These are phyloP conservation scores for Microthlaspi erraticum DNA, from an alignment of 345 rosid genomes.

Conservation along the genomic window DNA sequence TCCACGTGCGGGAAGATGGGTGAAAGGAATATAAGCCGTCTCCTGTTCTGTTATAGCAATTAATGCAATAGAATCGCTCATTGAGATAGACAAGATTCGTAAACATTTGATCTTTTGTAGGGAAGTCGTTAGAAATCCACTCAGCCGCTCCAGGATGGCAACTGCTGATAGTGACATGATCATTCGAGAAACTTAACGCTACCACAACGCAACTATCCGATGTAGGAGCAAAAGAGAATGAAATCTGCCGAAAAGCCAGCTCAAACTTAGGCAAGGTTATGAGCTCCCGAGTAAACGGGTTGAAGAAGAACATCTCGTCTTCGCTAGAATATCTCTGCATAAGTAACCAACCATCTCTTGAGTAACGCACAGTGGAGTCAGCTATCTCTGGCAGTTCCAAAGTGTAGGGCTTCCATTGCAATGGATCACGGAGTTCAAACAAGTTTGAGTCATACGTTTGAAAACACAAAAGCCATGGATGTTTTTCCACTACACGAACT, in stretches of 20 bases:
- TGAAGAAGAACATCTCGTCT: slow-evolving; percentile 5
- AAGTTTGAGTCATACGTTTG: background rate
- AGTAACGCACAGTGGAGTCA: background rate
- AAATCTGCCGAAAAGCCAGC: background rate
- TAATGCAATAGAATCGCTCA: background rate
- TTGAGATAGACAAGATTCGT: background rate
- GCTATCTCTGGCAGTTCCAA: background rate
- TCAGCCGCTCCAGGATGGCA: background rate
- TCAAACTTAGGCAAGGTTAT: background rate
- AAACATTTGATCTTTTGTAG: background rate
- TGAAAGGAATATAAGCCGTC: background rate
- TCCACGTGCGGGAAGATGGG: background rate
- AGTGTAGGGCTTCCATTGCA: background rate
- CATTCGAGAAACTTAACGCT: background rate
- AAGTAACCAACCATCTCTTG: slow-evolving; percentile 12
- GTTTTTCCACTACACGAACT: background rate
- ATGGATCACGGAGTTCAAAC: background rate
- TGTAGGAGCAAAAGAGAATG: background rate
- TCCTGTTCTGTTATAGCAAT: background rate
- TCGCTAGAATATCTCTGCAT: background rate
- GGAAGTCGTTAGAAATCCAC: background rate
- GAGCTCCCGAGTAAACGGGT: slow-evolving; percentile 4
- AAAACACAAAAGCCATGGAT: background rate
- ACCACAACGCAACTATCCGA: background rate
- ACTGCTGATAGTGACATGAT: background rate